These are phyloP conservation scores for Kickxella alabastrina DNA, from an alignment of 192 early-diverging fungal species.

Conservation along the genomic window DNA sequence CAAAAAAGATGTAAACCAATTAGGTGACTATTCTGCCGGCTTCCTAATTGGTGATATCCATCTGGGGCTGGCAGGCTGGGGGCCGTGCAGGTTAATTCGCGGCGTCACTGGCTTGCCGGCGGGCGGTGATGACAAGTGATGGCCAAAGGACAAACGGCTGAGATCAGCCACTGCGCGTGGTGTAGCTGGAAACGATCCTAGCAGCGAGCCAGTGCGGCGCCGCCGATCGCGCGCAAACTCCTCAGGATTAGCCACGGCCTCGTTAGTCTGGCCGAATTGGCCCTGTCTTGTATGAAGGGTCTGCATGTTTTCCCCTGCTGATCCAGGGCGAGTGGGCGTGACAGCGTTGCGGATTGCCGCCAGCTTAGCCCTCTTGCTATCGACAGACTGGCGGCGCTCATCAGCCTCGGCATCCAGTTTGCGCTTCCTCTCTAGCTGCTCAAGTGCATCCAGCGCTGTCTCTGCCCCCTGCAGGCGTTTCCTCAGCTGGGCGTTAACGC, in stretches of 20 bases:
- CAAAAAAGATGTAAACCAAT: too few species aligned
- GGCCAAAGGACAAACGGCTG: too few species aligned
- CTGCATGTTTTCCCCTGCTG: background rate
- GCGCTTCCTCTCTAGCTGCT: conserved; percentile 13
- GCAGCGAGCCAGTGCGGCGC: background rate
- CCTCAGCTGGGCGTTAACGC: background rate
- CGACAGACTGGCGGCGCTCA: background rate
- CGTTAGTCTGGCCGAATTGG: conserved; percentile 3
- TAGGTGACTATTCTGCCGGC: background rate
- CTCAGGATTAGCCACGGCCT: conserved; percentile 14
- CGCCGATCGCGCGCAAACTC: conserved; percentile 23
- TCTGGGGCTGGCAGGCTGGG: background rate
- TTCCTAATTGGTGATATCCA: background rate
- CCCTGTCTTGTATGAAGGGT: background rate
- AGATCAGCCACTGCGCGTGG: too few species aligned
- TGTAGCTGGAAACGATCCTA: background rate
- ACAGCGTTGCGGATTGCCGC: background rate
- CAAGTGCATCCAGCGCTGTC: background rate
- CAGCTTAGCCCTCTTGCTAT: background rate
- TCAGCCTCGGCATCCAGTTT: background rate
- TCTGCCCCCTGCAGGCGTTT: conserved; percentile 8
- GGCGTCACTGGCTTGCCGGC: conserved; percentile 21
- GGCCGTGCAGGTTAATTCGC: conserved; percentile 8
- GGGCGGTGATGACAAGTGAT: too few species aligned
- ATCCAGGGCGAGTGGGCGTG: conserved; percentile 1